Base-by-base conservation (phyloP, 1,284 basidiomycete species). In the Rhodotorula sp. region DNA sequence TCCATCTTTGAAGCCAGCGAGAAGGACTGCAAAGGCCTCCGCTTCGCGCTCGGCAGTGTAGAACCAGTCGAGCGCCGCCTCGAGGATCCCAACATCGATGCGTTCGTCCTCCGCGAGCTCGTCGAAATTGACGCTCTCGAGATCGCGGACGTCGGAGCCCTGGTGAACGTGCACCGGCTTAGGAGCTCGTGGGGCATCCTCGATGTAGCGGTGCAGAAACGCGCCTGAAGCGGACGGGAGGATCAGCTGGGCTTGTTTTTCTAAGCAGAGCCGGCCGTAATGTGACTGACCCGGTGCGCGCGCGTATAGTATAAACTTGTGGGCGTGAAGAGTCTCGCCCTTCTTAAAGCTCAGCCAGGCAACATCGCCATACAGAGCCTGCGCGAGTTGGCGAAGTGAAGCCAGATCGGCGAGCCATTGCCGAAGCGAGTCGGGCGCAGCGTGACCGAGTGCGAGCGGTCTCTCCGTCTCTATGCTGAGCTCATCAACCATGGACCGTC, bases 251-350 rank as follows among this genome's bases (percentile, higher is more conserved):
- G 47, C 31, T 5, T 15, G 43, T 14, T 23, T 43, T 31, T 28
- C 6, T 19, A 28, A 16, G 28, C 16, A 12, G 26, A 8, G 3
- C 10, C 47, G 18, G 48, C 5, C 6, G 3, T 12, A 23, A 7
- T 6, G 3, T 38, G 78, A 79, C 50, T 73, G 72, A 70, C 79
- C 78, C 23, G 78, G 75, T 31, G 95, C 94, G 72, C 95, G 88
- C 59, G 93, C 93, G 76, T 97, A 97, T 1, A 98, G 89, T 77
- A 98, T 89, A 52, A 93, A 92, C 85, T 95, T 95, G 82, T 95
- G 93, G 2, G 91, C 92, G 87, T 90, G 92, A 23, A 94, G 77
- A 16, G 75, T 65, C 23, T 73, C 86, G 71, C 89, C 87, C 26
- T 60, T 60, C 16, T 59, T 58, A 4, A 65, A 69, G 4, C 59